Conservation (phyloP, 1,284 basidiomycete genomes). For the Ceratobasidium sp. region DNA sequence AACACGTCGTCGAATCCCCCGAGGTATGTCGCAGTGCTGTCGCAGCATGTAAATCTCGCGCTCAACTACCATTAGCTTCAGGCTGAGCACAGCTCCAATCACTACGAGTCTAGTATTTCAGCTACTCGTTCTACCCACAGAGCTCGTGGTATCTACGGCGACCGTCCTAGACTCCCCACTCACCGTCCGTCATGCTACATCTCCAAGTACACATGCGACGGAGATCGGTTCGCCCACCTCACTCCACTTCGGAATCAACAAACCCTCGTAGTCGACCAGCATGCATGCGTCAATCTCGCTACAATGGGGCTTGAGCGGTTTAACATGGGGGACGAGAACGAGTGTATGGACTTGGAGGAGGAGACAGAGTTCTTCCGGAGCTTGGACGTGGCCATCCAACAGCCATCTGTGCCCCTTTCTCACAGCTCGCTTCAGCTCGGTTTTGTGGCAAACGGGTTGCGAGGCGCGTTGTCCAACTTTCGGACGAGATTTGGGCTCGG, state of each 20-base stretch:
- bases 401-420: neutral
- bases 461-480: neutral
- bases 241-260: neutral
- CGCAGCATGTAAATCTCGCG: neutral
- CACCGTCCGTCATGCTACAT: slow-evolving; percentile 7
- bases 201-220: neutral
- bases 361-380: neutral
- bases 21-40: neutral
- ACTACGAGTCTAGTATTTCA: neutral
- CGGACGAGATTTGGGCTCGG: neutral
- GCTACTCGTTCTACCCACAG: neutral
- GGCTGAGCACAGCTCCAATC: neutral
- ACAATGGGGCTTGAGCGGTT: slow-evolving; percentile 11
- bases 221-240: slow-evolving; percentile 4
- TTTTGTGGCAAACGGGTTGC: neutral
- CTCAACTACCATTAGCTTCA: neutral
- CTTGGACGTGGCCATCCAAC: neutral
- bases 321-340: neutral
- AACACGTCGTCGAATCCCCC: neutral
- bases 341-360: neutral
- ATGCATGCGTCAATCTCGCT: neutral
- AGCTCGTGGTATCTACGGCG: neutral
- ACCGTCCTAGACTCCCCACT: neutral
- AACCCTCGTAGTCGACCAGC: neutral
- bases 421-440: neutral